Percentiles rank a stretch among this genome's conserved stretches.
These are phyloP conservation scores for Leccinum arenicola DNA, from an alignment of 768 basidiomycete genomes.

Conservation along the genomic window DNA sequence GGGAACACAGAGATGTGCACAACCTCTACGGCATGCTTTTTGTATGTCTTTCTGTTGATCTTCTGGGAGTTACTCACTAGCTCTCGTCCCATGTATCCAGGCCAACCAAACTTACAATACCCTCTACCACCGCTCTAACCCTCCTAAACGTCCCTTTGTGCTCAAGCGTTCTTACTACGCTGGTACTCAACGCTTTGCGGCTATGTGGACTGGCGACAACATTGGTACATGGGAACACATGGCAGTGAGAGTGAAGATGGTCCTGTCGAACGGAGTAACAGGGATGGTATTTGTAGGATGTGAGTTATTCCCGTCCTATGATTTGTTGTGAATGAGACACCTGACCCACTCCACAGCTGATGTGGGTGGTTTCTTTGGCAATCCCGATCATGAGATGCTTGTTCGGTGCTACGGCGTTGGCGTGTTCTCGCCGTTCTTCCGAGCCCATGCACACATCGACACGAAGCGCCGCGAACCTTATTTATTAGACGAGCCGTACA, in stretches of 20 bases:
- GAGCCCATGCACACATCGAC: slow-evolving; percentile 97
- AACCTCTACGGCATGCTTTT: slow-evolving; percentile 97
- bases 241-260: slow-evolving; percentile 90
- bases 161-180: slow-evolving; percentile 94
- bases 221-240: slow-evolving; percentile 99
- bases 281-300: slow-evolving; percentile 92
- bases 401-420: slow-evolving; percentile 98
- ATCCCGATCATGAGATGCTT: slow-evolving; percentile 92
- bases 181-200: slow-evolving; percentile 92
- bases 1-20: slow-evolving; percentile 98
- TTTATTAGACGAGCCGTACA: slow-evolving; percentile 86
- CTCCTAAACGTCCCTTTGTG: slow-evolving; percentile 87
- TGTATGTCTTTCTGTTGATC: slow-evolving; percentile 40
- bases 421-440: slow-evolving; percentile 94
- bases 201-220: slow-evolving; percentile 99
- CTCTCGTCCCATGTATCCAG: slow-evolving; percentile 36
- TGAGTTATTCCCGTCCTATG: slow-evolving; percentile 39
- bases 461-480: slow-evolving; percentile 97
- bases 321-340: neutral
- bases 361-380: slow-evolving; percentile 99
- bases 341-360: slow-evolving; percentile 63
- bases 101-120: slow-evolving; percentile 83
- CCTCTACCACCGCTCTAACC: slow-evolving; percentile 67
- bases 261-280: slow-evolving; percentile 80
- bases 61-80: neutral